phyloP scores from a whole-genome alignment of 2,329 filamentous ascomycete genomes.

The Monilinia fructigena region DNA sequence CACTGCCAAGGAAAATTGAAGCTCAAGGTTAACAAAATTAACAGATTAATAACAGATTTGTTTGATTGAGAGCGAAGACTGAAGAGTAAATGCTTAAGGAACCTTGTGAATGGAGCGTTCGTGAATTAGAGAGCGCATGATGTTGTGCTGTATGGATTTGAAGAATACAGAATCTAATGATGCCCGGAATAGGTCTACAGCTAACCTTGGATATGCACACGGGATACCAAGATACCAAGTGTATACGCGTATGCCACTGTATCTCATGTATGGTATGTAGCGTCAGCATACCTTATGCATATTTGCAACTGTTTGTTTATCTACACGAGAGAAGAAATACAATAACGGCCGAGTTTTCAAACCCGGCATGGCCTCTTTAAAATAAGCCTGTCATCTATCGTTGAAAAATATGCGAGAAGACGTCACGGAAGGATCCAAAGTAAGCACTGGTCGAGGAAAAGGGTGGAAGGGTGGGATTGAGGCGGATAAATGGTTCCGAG shows the following conservation, averaged over 20 bases:
- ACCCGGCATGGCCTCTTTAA: neutral
- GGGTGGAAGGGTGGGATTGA: neutral
- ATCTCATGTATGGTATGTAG: neutral
- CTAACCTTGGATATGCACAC: neutral
- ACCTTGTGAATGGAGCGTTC: neutral
- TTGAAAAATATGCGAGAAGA: constrained; percentile 4
- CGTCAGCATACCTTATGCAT: neutral
- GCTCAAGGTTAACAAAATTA: neutral
- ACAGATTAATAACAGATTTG: neutral
- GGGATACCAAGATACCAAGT: constrained; percentile 4
- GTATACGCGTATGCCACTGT: neutral
- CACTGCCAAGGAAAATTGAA: neutral
- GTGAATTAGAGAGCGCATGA: neutral
- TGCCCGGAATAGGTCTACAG: neutral
- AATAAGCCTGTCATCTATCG: neutral
- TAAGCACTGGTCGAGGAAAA: neutral
- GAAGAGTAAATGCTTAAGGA: neutral
- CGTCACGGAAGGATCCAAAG: constrained; percentile 1
- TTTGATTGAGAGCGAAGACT: neutral
- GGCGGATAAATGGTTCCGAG: constrained; percentile 1
- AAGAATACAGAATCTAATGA: neutral
- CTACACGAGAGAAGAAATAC: too few species aligned
- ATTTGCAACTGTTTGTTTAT: neutral
- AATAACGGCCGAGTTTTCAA: neutral
- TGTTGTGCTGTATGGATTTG: too few species aligned